Conservation (phyloP, 352 stramenopile species). For the Elongisporangium undulatum region DNA sequence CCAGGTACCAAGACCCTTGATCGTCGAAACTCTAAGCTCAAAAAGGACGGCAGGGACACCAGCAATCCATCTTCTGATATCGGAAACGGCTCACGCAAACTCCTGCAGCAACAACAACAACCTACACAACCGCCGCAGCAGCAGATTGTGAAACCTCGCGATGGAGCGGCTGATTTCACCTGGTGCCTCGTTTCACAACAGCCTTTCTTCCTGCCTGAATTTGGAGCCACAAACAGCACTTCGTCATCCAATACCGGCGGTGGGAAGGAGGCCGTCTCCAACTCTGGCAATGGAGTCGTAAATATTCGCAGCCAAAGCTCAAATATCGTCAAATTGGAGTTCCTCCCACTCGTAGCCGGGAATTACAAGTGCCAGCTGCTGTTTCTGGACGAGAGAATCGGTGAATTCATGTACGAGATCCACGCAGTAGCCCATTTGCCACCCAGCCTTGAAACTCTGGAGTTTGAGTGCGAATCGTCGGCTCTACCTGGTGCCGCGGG, state of each 20-base stretch:
- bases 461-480: constrained; percentile 70
- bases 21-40: not conserved
- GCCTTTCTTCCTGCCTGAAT: constrained; percentile 72
- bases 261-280: not conserved
- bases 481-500: constrained; percentile 4
- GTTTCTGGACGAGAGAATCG: constrained; percentile 89
- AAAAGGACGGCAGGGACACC: not conserved
- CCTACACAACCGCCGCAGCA: not conserved
- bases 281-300: not conserved
- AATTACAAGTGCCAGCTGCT: constrained; percentile 89
- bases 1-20: not conserved
- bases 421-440: constrained; percentile 79
- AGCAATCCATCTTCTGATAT: not conserved
- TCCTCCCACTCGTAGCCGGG: constrained; percentile 85
- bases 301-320: constrained; percentile 51
- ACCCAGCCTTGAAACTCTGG: constrained; percentile 60
- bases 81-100: not conserved
- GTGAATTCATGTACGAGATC: constrained; percentile 94
- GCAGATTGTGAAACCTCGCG: constrained; percentile 11
- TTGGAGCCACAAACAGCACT: constrained; percentile 10
- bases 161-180: constrained; percentile 35
- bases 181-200: constrained; percentile 70
- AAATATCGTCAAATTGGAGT: constrained; percentile 78
- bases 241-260: not conserved
- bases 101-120: not conserved